Evolutionary conservation across 176 grass and related monocot species (phyloP), one percentile per base, ranked within the genome.

Genomic region (Melocanna baccifera): DNA sequence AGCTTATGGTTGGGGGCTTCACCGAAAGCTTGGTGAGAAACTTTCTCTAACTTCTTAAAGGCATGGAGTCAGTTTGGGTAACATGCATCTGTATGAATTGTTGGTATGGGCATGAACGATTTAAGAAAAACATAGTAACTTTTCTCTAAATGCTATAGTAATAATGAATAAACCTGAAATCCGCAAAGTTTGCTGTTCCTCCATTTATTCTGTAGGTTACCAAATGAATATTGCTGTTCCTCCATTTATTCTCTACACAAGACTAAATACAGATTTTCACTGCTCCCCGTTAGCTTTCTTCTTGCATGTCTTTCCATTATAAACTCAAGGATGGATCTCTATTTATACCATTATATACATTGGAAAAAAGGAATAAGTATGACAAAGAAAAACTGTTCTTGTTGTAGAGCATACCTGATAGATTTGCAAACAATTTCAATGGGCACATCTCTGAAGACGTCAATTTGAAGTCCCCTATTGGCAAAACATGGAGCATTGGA

Each of bases 371-470:
- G 3, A 26, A 67, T 1, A 66, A 71, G 37, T 14, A 23, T 14
- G 20, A 71, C 19, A 34, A 8, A 39, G 5, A 76, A 8, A 12
- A 57, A 1, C 0, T 84, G 16, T 8, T 62, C 1, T 63, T 81
- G 18, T 7, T 55, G 63, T 36, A 89, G 83, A 77, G 63, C 32
- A 52, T 89, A 34, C 83, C 83, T 76, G 18, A 18, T 18, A 89
- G 42, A 69, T 89, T 89, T 28, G 62, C 77, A 28, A 81, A 70
- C 13, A 89, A 81, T 15, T 89, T 89, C 88, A 81, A 89, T 10
- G 88, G 83, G 4, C 83, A 22, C 51, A 89, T 89, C 53, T 85
- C 77, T 0, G 55, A 89, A 26, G 53, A 22, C 1, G 46, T 89
- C 42, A 77, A 59, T 28, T 39, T 89, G 71, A 89, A 77, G 63